A percentile compares a stretch with the other conserved stretches of the same genome.
Conservation (phyloP, 495 filamentous ascomycete species). For the Penicillium salamii region DNA sequence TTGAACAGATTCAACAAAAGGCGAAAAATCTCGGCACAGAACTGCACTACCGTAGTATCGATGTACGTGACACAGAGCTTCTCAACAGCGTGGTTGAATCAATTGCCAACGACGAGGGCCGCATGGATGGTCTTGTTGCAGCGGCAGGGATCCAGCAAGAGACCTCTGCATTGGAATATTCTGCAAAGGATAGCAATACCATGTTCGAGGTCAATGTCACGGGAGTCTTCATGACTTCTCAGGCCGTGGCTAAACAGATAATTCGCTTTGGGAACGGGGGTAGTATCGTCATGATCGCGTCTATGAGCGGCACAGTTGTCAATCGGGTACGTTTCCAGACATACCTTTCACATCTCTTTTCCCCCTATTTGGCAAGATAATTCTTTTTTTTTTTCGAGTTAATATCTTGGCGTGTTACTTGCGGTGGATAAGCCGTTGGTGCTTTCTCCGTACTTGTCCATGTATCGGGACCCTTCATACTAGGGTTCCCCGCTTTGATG, state of each 20-base stretch:
- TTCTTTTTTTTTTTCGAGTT: not conserved
- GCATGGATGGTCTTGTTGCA: slow-evolving; percentile 74
- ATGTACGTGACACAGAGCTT: slow-evolving; percentile 72
- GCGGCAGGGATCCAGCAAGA: slow-evolving; percentile 74
- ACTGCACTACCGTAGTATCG: slow-evolving; percentile 75
- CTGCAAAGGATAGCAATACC: slow-evolving; percentile 59
- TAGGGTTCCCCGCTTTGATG: not conserved
- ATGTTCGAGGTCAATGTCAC: slow-evolving; percentile 78
- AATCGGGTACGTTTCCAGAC: slow-evolving; percentile 50
- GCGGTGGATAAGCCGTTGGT: not conserved
- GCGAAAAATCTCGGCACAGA: slow-evolving; percentile 68
- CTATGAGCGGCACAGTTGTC: slow-evolving; percentile 70
- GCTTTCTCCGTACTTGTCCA: not conserved
- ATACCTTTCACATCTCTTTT: slow-evolving; percentile 1
- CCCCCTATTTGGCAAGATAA: no score
- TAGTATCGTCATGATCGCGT: slow-evolving; percentile 71
- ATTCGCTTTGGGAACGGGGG: slow-evolving; percentile 67
- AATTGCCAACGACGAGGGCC: slow-evolving; percentile 68
- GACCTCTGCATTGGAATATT: slow-evolving; percentile 66
- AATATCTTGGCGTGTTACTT: not conserved
- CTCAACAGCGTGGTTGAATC: slow-evolving; percentile 64
- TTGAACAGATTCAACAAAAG: slow-evolving; percentile 59
- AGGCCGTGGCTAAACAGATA: slow-evolving; percentile 73
- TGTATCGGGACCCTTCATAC: not conserved
- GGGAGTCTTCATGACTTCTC: slow-evolving; percentile 72